Evolutionary conservation across 169 alveolate species (phyloP).

Genomic region (Plasmodium relictum): DNA sequence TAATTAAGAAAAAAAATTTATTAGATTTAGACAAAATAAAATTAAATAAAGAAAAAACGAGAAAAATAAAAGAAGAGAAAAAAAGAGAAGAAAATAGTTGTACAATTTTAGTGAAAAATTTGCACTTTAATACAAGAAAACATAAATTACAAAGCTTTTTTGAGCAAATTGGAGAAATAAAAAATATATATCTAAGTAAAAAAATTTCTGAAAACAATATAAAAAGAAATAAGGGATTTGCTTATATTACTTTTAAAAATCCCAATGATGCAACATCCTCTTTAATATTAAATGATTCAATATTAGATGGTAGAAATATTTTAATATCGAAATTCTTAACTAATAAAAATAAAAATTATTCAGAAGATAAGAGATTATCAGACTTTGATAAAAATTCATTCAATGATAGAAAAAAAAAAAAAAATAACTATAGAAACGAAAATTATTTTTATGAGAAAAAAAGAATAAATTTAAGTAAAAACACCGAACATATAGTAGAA

Average conservation of each 20-base stretch:
- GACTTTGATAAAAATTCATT: background rate
- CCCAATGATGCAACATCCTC: constrained; percentile 71
- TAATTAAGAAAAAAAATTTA: constrained; percentile 78
- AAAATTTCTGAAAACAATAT: constrained; percentile 67
- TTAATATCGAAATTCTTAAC: constrained; percentile 57
- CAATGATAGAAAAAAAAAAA: background rate
- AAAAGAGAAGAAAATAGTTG: constrained; percentile 60
- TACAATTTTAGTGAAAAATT: constrained; percentile 65
- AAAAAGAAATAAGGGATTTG: constrained; percentile 80
- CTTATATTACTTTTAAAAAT: constrained; percentile 76
- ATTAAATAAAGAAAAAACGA: constrained; percentile 54
- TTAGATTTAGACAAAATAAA: constrained; percentile 81
- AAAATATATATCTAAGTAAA: constrained; percentile 65
- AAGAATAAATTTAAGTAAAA: constrained; percentile 43
- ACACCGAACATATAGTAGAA: background rate
- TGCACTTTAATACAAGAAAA: constrained; percentile 70
- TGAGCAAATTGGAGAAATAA: constrained; percentile 70
- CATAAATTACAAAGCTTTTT: constrained; percentile 38
- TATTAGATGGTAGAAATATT: constrained; percentile 75
- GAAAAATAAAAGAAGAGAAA: constrained; percentile 45
- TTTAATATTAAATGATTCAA: constrained; percentile 46
- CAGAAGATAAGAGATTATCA: background rate
- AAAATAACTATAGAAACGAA: constrained; percentile 18
- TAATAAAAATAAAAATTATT: background rate
- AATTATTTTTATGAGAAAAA: constrained; percentile 27